phyloP scores from a whole-genome alignment of 208 protist species.

The Acanthamoeba quina region DNA sequence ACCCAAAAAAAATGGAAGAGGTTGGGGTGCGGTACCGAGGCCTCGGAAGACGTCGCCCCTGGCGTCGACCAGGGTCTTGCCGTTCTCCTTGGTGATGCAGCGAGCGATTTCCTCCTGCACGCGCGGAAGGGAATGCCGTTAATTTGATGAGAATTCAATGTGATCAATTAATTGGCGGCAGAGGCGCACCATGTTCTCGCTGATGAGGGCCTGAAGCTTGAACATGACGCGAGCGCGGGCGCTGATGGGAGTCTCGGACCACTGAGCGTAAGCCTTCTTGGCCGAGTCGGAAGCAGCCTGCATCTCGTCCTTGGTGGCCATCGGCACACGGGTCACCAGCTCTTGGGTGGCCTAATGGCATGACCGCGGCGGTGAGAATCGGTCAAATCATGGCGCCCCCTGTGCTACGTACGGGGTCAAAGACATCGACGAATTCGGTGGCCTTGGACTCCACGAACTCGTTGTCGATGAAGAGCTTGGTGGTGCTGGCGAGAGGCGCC shows the following conservation, averaged over 20 bases:
- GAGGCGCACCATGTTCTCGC: conserved; percentile 83
- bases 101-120: conserved; percentile 86
- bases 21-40: conserved; percentile 76
- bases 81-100: conserved; percentile 93
- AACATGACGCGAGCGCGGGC: conserved; percentile 90
- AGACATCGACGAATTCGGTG: conserved; percentile 88
- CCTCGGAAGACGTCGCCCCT: conserved; percentile 94
- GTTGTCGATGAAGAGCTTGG: conserved; percentile 91
- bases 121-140: not conserved
- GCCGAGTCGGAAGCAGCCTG: conserved; percentile 86
- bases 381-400: not conserved
- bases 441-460: conserved; percentile 89
- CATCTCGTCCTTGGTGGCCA: conserved; percentile 91
- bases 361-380: not conserved
- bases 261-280: conserved; percentile 84
- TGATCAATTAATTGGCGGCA: not conserved
- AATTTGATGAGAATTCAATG: not conserved
- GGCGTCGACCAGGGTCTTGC: conserved; percentile 94
- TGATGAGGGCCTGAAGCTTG: conserved; percentile 89
- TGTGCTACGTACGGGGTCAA: conserved; percentile 86
- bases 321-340: conserved; percentile 89
- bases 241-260: conserved; percentile 87
- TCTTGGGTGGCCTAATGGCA: conserved; percentile 89
- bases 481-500: not conserved
- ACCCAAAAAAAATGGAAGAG: not conserved